These are phyloP conservation scores for Globisporangium canariense DNA, from an alignment of 352 stramenopile species.

Conservation along the genomic window DNA sequence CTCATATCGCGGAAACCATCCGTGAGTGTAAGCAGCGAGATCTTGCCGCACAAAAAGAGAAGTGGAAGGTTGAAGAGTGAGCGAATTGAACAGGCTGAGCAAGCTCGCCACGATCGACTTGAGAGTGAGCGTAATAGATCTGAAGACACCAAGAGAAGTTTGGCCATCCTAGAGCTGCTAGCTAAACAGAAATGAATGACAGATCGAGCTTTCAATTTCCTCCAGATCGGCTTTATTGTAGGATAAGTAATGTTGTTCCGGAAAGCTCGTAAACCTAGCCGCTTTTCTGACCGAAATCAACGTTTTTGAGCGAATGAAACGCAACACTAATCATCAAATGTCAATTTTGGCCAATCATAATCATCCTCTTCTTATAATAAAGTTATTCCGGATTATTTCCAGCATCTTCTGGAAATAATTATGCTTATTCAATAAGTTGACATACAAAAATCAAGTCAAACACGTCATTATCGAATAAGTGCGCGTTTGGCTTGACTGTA, in stretches of 20 bases:
- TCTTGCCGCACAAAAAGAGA: too few relatives aligned
- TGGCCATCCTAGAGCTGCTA: too few relatives aligned
- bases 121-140: too few relatives aligned
- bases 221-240: background rate
- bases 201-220: too few relatives aligned
- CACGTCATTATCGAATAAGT: background rate
- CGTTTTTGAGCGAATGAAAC: background rate
- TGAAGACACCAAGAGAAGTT: too few relatives aligned
- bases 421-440: background rate
- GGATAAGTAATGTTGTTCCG: background rate
- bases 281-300: background rate
- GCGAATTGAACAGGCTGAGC: too few relatives aligned
- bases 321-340: background rate
- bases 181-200: too few relatives aligned
- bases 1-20: too few relatives aligned
- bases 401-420: background rate
- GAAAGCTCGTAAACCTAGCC: background rate
- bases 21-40: too few relatives aligned
- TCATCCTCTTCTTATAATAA: background rate
- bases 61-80: too few relatives aligned
- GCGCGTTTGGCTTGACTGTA: background rate
- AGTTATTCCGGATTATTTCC: background rate
- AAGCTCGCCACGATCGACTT: too few relatives aligned
- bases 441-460: background rate
- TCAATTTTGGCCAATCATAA: background rate